These are phyloP conservation scores for Penstemon eatonii DNA, from an alignment of 257 asterid species.

Conservation along the genomic window DNA sequence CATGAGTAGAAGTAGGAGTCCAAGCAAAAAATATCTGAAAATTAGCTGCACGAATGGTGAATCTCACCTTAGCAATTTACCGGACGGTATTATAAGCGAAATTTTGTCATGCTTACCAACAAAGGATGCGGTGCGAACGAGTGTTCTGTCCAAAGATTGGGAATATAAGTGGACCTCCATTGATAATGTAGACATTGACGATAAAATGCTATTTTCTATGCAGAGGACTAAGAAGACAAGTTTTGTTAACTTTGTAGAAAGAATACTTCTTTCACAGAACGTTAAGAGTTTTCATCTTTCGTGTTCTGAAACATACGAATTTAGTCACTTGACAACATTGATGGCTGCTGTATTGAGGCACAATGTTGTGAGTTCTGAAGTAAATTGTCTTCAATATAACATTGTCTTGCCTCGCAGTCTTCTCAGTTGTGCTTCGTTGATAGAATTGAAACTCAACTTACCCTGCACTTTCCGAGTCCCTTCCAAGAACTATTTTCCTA, in stretches of 20 bases:
- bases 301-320: neutral
- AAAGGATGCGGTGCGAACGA: neutral
- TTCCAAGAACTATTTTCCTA: neutral
- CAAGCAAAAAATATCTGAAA: neutral
- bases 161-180: neutral
- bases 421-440: neutral
- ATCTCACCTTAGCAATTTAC: neutral
- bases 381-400: neutral
- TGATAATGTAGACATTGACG: neutral
- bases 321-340: neutral
- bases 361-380: neutral
- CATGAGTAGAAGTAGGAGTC: neutral
- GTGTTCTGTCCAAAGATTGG: constrained; percentile 6
- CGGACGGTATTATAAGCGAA: neutral
- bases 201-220: too few species aligned
- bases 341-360: neutral
- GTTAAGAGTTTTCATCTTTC: neutral
- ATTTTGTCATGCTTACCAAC: neutral
- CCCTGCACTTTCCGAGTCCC: constrained; percentile 10
- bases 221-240: too few species aligned
- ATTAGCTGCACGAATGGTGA: neutral
- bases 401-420: neutral
- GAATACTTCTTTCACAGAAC: neutral
- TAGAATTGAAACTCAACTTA: neutral
- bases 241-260: neutral